Evolutionary conservation across 331 rosid species (phyloP).

Genomic region (Saraca asoca): DNA sequence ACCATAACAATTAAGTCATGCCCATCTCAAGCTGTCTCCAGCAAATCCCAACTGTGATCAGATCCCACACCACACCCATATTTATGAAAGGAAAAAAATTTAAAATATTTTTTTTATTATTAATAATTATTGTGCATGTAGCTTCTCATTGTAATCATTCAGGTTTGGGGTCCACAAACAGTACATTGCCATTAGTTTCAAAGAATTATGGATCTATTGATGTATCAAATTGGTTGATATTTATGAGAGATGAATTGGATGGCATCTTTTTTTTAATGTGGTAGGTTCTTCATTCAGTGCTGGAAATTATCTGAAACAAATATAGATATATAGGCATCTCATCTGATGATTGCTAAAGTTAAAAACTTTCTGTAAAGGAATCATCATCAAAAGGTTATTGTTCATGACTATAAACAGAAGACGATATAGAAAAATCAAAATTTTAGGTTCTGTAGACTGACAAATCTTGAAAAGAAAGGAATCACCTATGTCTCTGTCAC

Average conservation of each 20-base stretch:
- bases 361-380: too few relatives aligned
- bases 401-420: too few relatives aligned
- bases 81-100: too few relatives aligned
- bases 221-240: neutral
- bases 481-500: too few relatives aligned
- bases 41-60: neutral
- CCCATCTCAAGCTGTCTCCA: neutral
- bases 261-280: neutral
- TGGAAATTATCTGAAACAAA: neutral
- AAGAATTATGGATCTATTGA: too few relatives aligned
- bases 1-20: neutral
- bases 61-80: neutral
- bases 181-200: neutral
- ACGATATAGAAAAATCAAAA: too few relatives aligned
- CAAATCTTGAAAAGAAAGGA: neutral
- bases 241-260: neutral
- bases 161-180: neutral
- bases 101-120: too few relatives aligned
- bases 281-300: neutral
- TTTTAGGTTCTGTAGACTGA: neutral
- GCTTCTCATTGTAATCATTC: too few relatives aligned
- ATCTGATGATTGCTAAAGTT: neutral
- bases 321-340: too few relatives aligned
- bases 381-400: too few relatives aligned
- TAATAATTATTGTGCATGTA: neutral